Conservation (phyloP, 805 yeast genomes). For the Candida patagonica region DNA sequence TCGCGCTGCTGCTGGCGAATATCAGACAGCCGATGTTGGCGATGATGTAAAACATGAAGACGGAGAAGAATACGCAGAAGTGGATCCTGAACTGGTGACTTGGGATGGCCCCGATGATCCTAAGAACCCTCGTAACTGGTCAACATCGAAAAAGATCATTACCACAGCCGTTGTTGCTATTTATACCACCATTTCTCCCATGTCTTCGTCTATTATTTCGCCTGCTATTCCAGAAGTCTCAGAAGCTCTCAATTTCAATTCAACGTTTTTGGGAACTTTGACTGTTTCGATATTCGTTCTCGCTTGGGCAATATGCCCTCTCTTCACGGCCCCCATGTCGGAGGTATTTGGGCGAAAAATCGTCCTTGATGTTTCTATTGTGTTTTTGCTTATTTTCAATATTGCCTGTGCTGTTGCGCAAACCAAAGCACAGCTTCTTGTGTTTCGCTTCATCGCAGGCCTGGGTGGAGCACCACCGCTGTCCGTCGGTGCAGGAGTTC, state of each 20-base stretch:
- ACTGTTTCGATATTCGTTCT: slow-evolving; percentile 58
- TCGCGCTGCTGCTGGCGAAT: slow-evolving; percentile 12
- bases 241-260: slow-evolving; percentile 34
- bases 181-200: slow-evolving; percentile 51
- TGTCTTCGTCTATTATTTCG: slow-evolving; percentile 53
- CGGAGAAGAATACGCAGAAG: slow-evolving; percentile 43
- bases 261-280: slow-evolving; percentile 38
- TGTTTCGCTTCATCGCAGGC: slow-evolving; percentile 56
- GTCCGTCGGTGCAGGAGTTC: slow-evolving; percentile 59
- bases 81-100: slow-evolving; percentile 59
- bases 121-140: slow-evolving; percentile 58
- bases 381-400: slow-evolving; percentile 33
- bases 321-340: slow-evolving; percentile 57
- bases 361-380: slow-evolving; percentile 44
- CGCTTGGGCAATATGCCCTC: slow-evolving; percentile 62
- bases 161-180: slow-evolving; percentile 41
- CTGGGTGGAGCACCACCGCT: slow-evolving; percentile 60
- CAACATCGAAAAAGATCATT: slow-evolving; percentile 31
- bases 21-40: slow-evolving; percentile 20
- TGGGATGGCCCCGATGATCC: slow-evolving; percentile 61
- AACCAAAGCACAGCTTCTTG: slow-evolving; percentile 45
- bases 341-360: slow-evolving; percentile 56
- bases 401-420: slow-evolving; percentile 55
- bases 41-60: slow-evolving; percentile 23
- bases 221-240: slow-evolving; percentile 49